Evolutionary conservation across 768 basidiomycete genomes (phyloP).

Genomic region (Trametes coccinea): DNA sequence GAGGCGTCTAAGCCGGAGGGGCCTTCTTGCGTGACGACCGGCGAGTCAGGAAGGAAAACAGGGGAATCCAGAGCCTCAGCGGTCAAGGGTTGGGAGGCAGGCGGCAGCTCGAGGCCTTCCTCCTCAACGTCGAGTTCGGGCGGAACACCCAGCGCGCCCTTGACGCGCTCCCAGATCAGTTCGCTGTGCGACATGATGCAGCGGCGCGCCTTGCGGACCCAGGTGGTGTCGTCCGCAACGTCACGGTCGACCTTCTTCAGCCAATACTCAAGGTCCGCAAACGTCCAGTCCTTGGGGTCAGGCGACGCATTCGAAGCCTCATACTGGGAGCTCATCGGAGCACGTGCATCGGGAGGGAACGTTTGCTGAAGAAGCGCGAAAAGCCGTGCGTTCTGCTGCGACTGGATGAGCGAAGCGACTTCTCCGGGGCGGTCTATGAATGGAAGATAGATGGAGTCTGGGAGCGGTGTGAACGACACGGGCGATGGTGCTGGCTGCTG

Average conservation of each 20-base stretch:
- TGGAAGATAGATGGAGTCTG: slow-evolving; percentile 77
- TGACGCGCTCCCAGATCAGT: slow-evolving; percentile 89
- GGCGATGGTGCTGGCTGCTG: slow-evolving; percentile 34
- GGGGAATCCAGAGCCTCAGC: slow-evolving; percentile 18
- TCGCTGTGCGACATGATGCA: slow-evolving; percentile 79
- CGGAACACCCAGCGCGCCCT: slow-evolving; percentile 84
- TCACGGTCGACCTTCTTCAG: slow-evolving; percentile 65
- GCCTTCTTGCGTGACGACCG: slow-evolving; percentile 13
- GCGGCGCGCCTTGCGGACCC: slow-evolving; percentile 71
- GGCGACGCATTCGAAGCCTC: slow-evolving; percentile 29
- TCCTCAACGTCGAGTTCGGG: slow-evolving; percentile 76
- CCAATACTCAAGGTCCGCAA: slow-evolving; percentile 65
- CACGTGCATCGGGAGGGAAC: slow-evolving; percentile 43
- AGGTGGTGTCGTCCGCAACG: slow-evolving; percentile 65
- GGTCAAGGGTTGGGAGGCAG: slow-evolving; percentile 7
- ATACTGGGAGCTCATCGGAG: slow-evolving; percentile 30
- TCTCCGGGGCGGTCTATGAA: slow-evolving; percentile 84
- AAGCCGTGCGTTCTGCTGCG: slow-evolving; percentile 65
- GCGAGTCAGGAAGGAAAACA: slow-evolving; percentile 28
- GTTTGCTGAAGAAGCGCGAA: slow-evolving; percentile 75
- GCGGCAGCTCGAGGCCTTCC: slow-evolving; percentile 11
- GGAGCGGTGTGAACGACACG: slow-evolving; percentile 72
- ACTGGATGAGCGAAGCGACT: slow-evolving; percentile 65
- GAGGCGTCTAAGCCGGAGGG: not conserved
- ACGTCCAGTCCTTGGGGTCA: slow-evolving; percentile 73